Base-by-base conservation (phyloP, 345 rosid species). In the Salix dunnii region DNA sequence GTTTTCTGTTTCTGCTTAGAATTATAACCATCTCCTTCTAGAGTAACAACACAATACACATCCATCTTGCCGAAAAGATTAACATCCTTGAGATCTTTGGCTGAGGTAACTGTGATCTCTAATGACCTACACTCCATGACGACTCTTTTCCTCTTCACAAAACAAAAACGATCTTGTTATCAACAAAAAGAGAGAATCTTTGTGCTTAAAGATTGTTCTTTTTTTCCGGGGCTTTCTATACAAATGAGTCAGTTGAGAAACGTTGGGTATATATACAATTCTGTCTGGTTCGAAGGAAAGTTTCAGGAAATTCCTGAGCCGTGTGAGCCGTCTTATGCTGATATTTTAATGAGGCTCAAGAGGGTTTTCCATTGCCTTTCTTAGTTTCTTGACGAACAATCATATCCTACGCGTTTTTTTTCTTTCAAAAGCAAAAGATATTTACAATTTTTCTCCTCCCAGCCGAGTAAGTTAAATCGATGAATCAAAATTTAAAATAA, bases 11-110 rank as follows among this genome's bases (percentile, higher is more conserved):
- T 81, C 78, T 81, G 90, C 70, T 79, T 70, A n/a, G 88, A 66
- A 33, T 75, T 53, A 8, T 85, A 53, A 0, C 78, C 81, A 63
- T 88, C 91, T 9, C 86, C 86, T 62, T 82, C 74, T 82, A 91
- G 74, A 2, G 88, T 77, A 68, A 83, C 91, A 71, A 84, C 82
- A 5, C 86, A 90, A 78, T 88, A 91, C 3, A 89, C 83, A 74
- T 88, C 90, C 88, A 91, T 92, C 67, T 85, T 90, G 63, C 89
- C 76, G 82, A 91, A 77, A 58, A 84, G 20, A 13, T 88, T 90
- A 55, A 86, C 76, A 36, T 88, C 88, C 76, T 87, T 88, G 5
- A 93, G 86, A 43, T 84, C 91, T 31, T 79, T 79, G 3, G 92
- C 97, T 0, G 90, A 90, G 35, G 82, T 70, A 6, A 88, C 55